Evolutionary conservation across 2,329 filamentous ascomycete genomes (phyloP).

Genomic region (Aspergillus fructus): DNA sequence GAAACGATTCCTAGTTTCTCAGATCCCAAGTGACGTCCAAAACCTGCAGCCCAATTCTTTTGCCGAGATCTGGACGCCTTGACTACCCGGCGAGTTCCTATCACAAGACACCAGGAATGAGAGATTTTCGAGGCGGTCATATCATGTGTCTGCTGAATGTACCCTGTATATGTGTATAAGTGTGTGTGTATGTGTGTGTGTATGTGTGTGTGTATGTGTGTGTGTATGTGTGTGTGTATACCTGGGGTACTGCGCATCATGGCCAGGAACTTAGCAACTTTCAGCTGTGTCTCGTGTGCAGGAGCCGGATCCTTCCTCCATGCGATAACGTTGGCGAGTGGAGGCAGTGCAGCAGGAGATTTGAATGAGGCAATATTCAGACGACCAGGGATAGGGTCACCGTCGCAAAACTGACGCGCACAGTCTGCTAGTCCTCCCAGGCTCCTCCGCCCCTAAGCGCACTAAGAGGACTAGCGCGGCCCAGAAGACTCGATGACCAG

Average conservation of each 20-base stretch:
- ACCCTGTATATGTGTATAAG: not conserved
- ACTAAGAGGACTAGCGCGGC: constrained; percentile 8
- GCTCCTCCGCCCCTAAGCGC: constrained; percentile 1
- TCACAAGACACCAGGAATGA: constrained; percentile 1
- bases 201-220: no score
- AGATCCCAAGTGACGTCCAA: not conserved
- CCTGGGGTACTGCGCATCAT: not conserved
- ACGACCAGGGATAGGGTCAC: not conserved
- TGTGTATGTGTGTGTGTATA: no score
- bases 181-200: no score
- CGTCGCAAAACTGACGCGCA: not conserved
- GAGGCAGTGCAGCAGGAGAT: not conserved
- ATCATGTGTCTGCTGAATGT: not conserved
- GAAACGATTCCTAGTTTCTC: constrained; percentile 10
- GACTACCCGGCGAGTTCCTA: constrained; percentile 1
- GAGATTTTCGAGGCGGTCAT: not conserved
- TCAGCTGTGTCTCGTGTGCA: not conserved
- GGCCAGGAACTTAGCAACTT: not conserved
- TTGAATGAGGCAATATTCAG: constrained; percentile 2
- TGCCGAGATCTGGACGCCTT: constrained; percentile 15
- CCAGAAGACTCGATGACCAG: constrained; percentile 19
- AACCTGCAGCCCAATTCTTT: not conserved
- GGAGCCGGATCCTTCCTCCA: not conserved
- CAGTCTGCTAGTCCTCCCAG: not conserved
- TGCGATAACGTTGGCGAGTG: not conserved